phyloP scores from a whole-genome alignment of 2,329 filamentous ascomycete genomes.

The Plectosphaerella plurivora region DNA sequence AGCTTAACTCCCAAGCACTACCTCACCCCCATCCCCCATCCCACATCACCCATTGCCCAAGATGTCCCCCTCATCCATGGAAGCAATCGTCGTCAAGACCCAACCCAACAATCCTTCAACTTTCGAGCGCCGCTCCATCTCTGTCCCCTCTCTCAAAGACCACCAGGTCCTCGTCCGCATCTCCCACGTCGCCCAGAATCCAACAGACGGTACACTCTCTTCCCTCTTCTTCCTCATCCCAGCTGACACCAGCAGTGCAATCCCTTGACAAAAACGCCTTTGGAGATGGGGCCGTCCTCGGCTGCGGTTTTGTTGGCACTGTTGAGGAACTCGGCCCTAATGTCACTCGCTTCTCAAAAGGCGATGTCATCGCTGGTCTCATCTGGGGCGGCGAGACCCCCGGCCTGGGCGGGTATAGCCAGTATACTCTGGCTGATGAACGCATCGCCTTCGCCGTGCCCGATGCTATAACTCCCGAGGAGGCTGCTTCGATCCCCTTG shows the following conservation, averaged over 20 bases:
- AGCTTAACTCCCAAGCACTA: no score
- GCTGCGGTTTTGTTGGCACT: slow-evolving; percentile 29
- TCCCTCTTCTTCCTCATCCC: background rate
- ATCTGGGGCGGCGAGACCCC: slow-evolving; percentile 23
- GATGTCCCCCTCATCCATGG: background rate
- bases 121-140: slow-evolving; percentile 4
- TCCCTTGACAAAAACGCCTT: slow-evolving; percentile 29
- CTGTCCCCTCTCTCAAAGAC: slow-evolving; percentile 2
- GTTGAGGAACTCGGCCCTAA: slow-evolving; percentile 24
- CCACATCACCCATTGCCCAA: no score
- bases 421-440: slow-evolving; percentile 35
- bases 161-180: slow-evolving; percentile 19
- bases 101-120: background rate
- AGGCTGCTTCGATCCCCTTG: slow-evolving; percentile 33
- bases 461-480: slow-evolving; percentile 15
- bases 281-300: slow-evolving; percentile 29
- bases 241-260: slow-evolving; percentile 17
- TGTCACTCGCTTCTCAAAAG: slow-evolving; percentile 11
- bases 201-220: slow-evolving; percentile 15
- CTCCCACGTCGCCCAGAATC: slow-evolving; percentile 18
- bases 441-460: slow-evolving; percentile 34
- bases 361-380: slow-evolving; percentile 17
- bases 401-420: slow-evolving; percentile 30
- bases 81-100: slow-evolving; percentile 6
- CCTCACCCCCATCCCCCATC: no score